Evolutionary conservation across 2,329 filamentous ascomycete genomes (phyloP).

Genomic region (Fusarium dimerum): DNA sequence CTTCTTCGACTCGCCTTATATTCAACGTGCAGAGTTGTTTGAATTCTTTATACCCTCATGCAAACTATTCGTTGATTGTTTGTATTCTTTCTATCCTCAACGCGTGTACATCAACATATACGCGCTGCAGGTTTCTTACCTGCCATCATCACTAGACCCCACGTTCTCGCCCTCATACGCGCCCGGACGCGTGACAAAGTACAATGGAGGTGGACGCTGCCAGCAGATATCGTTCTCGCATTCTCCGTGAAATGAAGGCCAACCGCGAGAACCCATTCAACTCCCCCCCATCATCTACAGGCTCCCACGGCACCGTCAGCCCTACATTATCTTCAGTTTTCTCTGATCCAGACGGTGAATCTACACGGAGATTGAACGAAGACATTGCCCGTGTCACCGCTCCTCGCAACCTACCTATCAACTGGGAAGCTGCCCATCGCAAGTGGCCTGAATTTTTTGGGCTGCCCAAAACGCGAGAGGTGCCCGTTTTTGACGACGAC

Average conservation of each 20-base stretch:
- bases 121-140: constrained; percentile 24
- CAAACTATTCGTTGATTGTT: constrained; percentile 22
- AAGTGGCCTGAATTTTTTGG: constrained; percentile 55
- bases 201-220: constrained; percentile 45
- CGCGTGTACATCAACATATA: constrained; percentile 11
- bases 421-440: constrained; percentile 48
- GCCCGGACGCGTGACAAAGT: constrained; percentile 27
- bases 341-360: constrained; percentile 55
- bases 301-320: constrained; percentile 58
- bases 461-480: constrained; percentile 37
- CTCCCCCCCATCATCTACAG: constrained; percentile 59
- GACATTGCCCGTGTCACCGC: constrained; percentile 48
- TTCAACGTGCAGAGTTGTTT: constrained; percentile 12
- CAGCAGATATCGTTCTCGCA: constrained; percentile 48
- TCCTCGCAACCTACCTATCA: constrained; percentile 41
- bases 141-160: constrained; percentile 17
- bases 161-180: constrained; percentile 21
- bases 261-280: constrained; percentile 58
- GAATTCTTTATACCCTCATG: constrained; percentile 16
- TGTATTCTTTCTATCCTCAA: constrained; percentile 9
- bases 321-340: constrained; percentile 55
- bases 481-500: constrained; percentile 32
- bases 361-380: constrained; percentile 52
- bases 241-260: constrained; percentile 53
- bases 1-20: constrained; percentile 14